Percentiles rank a stretch among this genome's conserved stretches.
These are phyloP conservation scores for Penicillium bialowiezense DNA, from an alignment of 495 filamentous ascomycete species.

Conservation along the genomic window DNA sequence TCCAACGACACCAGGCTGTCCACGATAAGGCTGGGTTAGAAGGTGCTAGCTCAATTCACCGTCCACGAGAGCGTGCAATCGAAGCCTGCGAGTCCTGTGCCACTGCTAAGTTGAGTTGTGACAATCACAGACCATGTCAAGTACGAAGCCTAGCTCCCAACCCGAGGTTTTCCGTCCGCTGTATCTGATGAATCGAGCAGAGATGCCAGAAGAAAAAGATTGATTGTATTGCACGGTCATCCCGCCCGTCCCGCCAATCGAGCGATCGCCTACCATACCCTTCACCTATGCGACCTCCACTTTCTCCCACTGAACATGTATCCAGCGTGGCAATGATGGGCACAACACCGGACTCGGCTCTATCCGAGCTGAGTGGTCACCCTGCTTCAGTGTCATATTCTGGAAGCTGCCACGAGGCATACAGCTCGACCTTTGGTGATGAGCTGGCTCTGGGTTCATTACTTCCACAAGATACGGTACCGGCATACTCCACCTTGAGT, in stretches of 20 bases:
- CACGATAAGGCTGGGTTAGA: slow-evolving; percentile 16
- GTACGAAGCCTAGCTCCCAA: not conserved
- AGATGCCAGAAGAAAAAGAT: slow-evolving; percentile 15
- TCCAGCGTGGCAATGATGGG: not conserved
- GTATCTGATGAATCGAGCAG: slow-evolving; percentile 1
- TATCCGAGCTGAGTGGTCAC: slow-evolving; percentile 5
- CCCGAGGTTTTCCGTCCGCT: not conserved
- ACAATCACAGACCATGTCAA: slow-evolving; percentile 24
- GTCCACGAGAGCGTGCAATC: slow-evolving; percentile 11
- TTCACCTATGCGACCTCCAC: not conserved
- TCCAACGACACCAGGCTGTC: slow-evolving; percentile 25
- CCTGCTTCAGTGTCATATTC: slow-evolving; percentile 5
- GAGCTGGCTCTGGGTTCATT: slow-evolving; percentile 3
- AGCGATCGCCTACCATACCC: not conserved
- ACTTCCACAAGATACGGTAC: not conserved
- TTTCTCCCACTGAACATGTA: not conserved
- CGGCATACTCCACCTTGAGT: slow-evolving; percentile 3
- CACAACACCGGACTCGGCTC: slow-evolving; percentile 9
- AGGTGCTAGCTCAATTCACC: slow-evolving; percentile 6
- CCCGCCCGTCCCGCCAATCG: not conserved
- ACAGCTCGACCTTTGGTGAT: not conserved
- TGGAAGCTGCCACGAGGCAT: slow-evolving; percentile 1
- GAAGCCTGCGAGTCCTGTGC: slow-evolving; percentile 26
- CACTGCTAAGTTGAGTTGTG: slow-evolving; percentile 23
- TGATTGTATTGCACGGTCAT: slow-evolving; percentile 2